Evolutionary conservation across 805 yeast species (phyloP), one percentile per base, ranked within the genome.

Genomic region (Kodamaea fukazawae): DNA sequence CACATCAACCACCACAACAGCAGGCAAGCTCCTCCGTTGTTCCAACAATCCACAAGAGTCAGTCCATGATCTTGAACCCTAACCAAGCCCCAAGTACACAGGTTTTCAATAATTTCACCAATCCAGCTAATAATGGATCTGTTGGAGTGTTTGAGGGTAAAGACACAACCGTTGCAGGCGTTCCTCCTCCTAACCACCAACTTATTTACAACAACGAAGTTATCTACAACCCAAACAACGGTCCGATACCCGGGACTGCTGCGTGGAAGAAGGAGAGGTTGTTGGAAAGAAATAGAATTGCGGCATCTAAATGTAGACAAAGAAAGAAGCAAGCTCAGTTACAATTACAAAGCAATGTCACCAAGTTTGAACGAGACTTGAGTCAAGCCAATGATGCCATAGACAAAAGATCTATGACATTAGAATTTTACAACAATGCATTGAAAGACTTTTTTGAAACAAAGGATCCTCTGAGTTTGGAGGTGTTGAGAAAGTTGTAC

Each of bases 251-350:
- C 1, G 86, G 86, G 40, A 77, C 71, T 12, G 76, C 76, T 41
- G 86, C 64, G 60, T 86, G 68, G 96, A 86, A 63, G 76, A 83
- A 64, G 45, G 83, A 79, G 18, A 58, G 85, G 34, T 52, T 80
- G 13, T 57, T 80, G 41, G 85, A 80, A 50, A 60, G 86, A 40
- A 80, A 80, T 51, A 60, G 86, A 44, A 66, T 79, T n/a, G 86
- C 86, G 0, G 86, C 86, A 1, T 73, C 79, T 22, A 79, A 79
- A 51, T 80, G 86, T 61, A 69, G 86, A 48, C 83, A 80, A 50
- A 64, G 85, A 29, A 80, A 80, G 59, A 81, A 81, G 50, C 76
- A 79, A 39, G 81, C 86, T 1, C 91, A 83, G 51, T 70, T 75
- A 42, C 80, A 81, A 55, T 59, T 85, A 45, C 83, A 81, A 53